Conservation (phyloP, 176 grass and related monocot species). For the Bolboschoenus planiculmis region DNA sequence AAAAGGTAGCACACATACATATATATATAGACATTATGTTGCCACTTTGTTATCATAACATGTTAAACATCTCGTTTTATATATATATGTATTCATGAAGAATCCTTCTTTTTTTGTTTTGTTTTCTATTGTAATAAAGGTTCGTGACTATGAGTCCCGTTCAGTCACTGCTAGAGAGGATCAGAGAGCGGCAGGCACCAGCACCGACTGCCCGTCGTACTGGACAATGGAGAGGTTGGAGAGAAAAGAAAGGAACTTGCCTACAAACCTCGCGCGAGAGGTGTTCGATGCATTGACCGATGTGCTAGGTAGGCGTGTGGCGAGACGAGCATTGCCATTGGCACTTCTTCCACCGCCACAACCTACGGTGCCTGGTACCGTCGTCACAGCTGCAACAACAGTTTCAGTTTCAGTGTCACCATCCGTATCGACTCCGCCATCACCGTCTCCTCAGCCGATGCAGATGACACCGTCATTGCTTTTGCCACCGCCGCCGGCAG, state of each 20-base stretch:
- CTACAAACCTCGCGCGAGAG: conserved; percentile 80
- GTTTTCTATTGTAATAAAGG: neutral
- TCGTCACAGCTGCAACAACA: conserved; percentile 20
- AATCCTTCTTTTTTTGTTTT: neutral
- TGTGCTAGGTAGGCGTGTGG: conserved; percentile 70
- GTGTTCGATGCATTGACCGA: conserved; percentile 77
- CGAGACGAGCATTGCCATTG: conserved; percentile 34
- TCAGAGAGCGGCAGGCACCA: neutral
- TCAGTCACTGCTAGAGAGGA: neutral
- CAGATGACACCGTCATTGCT: conserved; percentile 9
- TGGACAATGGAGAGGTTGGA: conserved; percentile 90
- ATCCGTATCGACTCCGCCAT: conserved; percentile 23
- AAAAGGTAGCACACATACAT: conserved; percentile 38
- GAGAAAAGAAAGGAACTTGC: conserved; percentile 82
- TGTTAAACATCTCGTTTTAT: neutral
- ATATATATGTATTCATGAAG: neutral
- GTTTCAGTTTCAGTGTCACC: neutral
- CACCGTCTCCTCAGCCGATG: neutral
- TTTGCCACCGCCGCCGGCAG: conserved; percentile 17
- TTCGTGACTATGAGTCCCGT: conserved; percentile 81
- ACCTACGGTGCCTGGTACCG: neutral
- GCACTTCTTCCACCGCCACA: conserved; percentile 6
- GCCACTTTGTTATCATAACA: neutral
- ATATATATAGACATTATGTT: neutral
- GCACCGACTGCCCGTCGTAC: conserved; percentile 34